Evolutionary conservation across 2,329 filamentous ascomycete genomes (phyloP), one percentile per base, ranked within the genome.

Genomic region (Pochonia chlamydosporia): DNA sequence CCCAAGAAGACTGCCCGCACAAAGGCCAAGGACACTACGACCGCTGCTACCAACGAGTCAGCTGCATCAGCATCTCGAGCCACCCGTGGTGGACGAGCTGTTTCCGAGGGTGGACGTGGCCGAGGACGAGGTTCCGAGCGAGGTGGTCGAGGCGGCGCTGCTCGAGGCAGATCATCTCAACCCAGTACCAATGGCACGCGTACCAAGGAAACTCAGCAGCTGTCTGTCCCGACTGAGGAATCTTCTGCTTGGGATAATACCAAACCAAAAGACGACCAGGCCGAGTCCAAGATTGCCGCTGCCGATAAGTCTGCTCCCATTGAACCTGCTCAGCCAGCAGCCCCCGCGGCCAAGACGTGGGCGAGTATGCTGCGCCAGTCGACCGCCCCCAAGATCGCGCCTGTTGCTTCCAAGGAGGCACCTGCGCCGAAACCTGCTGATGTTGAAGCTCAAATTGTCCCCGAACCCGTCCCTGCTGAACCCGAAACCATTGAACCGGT

Each of bases 1-100:
- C 79, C 81, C 61, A 85, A 85, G 73, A 91, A 90, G 74, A 81
- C 86, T 58, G 74, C 82, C 59, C 82, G 84, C 67, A 77, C 84
- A 56, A 92, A 91, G 78, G 74, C 76, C 52, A 86, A 87, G 68
- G 81, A 87, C 46, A 68, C 74, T 52, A 67, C 75, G 53, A 69
- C 75, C 50, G 71, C 78, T 49, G 67, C 76, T 50, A 74, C 75
- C 56, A 64, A 69, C 50, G 75, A 80, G 54, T 62, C 69, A 47
- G 60, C 69, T 46, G 67, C 70, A 54, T 68, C 70, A 54, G 62
- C 63, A 45, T 46, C 62, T 54, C 71, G 77, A 64, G 66, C 75
- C 55, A 66, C 74, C 56, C 77, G 84, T 57, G 81, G 82, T 59
- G 80, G 81, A 49, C 81, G 82, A 56, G 73, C 74, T 54, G 77